A percentile compares a stretch with the other conserved stretches of the same genome.
phyloP scores from a whole-genome alignment of 139 green algal species.

The Zygnema circumcarinatum region DNA sequence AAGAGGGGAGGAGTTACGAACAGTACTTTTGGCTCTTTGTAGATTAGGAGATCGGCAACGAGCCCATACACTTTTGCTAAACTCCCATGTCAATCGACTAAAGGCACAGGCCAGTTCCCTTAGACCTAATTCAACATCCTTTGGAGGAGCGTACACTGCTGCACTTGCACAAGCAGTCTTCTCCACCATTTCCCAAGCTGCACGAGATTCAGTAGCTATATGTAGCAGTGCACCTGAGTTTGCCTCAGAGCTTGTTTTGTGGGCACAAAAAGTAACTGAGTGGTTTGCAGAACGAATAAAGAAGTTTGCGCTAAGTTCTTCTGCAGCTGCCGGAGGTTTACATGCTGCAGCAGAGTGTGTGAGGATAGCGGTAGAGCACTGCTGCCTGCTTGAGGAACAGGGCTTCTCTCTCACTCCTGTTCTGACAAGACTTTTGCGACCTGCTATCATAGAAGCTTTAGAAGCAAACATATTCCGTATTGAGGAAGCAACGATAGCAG shows the following conservation, averaged over 20 bases:
- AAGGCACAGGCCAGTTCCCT: background rate
- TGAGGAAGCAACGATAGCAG: conserved; percentile 20
- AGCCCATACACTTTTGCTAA: conserved; percentile 44
- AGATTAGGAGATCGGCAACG: conserved; percentile 33
- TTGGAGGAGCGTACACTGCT: conserved; percentile 45
- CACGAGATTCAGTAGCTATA: conserved; percentile 16
- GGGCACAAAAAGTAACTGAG: conserved; percentile 46
- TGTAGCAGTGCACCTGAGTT: conserved; percentile 17
- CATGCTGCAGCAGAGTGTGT: conserved; percentile 43
- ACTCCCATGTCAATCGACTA: conserved; percentile 13
- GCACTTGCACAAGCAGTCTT: conserved; percentile 47
- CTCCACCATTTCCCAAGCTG: conserved; percentile 34
- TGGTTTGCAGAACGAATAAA: conserved; percentile 22
- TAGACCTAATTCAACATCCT: conserved; percentile 31
- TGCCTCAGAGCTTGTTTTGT: conserved; percentile 52
- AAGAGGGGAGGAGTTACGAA: conserved; percentile 19
- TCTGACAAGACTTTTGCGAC: conserved; percentile 17
- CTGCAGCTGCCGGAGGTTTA: conserved; percentile 34
- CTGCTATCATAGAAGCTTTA: conserved; percentile 37
- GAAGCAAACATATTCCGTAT: conserved; percentile 42
- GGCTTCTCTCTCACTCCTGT: conserved; percentile 17
- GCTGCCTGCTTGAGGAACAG: conserved; percentile 35
- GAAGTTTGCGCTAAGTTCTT: conserved; percentile 39
- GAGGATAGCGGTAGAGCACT: conserved; percentile 41
- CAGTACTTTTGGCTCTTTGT: conserved; percentile 13